Evolutionary conservation across 148 eudicot genomes (phyloP).

Genomic region (Rheum nobile): DNA sequence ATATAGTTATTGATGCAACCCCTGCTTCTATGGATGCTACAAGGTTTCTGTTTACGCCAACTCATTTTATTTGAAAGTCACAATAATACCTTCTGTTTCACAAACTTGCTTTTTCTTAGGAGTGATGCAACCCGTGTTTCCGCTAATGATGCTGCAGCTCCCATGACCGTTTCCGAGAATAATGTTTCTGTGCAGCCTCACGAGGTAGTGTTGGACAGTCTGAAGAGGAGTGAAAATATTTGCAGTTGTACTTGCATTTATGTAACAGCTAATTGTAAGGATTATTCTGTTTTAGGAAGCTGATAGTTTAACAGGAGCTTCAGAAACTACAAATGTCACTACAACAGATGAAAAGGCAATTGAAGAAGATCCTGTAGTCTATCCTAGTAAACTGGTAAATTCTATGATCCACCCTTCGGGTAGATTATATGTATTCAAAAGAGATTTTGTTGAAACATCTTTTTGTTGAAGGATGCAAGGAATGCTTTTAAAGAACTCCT

Average conservation of each 20-base stretch:
- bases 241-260: not conserved
- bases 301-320: constrained; percentile 24
- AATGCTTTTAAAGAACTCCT: constrained; percentile 74
- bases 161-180: constrained; percentile 4
- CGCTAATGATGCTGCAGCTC: constrained; percentile 33
- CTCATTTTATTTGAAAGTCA: not conserved
- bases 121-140: constrained; percentile 18
- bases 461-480: constrained; percentile 68
- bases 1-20: constrained; percentile 17
- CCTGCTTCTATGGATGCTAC: constrained; percentile 16
- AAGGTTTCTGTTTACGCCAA: constrained; percentile 19
- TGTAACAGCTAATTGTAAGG: not conserved
- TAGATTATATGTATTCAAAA: not conserved
- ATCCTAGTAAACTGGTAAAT: constrained; percentile 73
- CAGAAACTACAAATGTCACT: constrained; percentile 26
- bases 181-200: constrained; percentile 22
- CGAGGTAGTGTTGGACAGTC: constrained; percentile 36
- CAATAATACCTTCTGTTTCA: not conserved
- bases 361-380: constrained; percentile 44
- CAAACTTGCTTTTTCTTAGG: constrained; percentile 20
- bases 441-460: not conserved
- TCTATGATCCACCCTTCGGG: constrained; percentile 1
- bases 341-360: constrained; percentile 38
- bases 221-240: not conserved
- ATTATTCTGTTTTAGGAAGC: constrained; percentile 37